phyloP scores from a whole-genome alignment of 306 rosid genomes.

The Vigna trinervia region DNA sequence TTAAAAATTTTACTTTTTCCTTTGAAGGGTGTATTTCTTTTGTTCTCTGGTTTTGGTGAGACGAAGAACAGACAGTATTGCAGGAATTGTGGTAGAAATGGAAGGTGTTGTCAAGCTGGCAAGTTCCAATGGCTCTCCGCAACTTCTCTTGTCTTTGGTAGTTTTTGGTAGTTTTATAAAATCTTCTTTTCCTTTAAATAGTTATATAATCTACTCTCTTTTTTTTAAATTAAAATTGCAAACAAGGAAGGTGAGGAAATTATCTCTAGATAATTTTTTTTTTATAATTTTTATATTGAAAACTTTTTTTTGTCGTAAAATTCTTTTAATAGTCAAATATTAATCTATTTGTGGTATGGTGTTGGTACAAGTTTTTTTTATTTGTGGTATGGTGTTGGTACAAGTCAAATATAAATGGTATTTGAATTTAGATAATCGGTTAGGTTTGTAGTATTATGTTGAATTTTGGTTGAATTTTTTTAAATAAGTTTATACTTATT shows the following conservation, averaged over 20 bases:
- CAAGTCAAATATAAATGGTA: no score
- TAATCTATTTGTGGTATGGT: no score
- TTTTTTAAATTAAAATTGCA: neutral
- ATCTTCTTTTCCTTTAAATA: neutral
- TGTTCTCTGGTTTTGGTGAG: slow-evolving; percentile 39
- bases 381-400: no score
- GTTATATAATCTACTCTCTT: neutral
- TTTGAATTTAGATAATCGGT: no score
- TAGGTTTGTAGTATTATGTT: no score
- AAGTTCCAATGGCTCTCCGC: slow-evolving; percentile 49
- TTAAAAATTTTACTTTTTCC: neutral
- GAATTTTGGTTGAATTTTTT: no score
- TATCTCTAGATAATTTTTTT: neutral
- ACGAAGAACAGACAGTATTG: slow-evolving; percentile 38
- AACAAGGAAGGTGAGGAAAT: neutral
- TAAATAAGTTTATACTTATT: no score
- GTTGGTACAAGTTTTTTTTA: no score
- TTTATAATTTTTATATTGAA: no score
- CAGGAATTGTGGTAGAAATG: slow-evolving; percentile 52
- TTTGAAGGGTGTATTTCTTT: slow-evolving; percentile 7
- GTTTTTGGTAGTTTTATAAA: slow-evolving; percentile 15
- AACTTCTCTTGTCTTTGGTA: slow-evolving; percentile 30
- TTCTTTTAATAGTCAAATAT: no score
- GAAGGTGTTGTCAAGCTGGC: slow-evolving; percentile 37
- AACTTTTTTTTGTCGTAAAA: no score